These are phyloP conservation scores for Sapria himalayana DNA, from an alignment of 345 rosid genomes.

Conservation along the genomic window DNA sequence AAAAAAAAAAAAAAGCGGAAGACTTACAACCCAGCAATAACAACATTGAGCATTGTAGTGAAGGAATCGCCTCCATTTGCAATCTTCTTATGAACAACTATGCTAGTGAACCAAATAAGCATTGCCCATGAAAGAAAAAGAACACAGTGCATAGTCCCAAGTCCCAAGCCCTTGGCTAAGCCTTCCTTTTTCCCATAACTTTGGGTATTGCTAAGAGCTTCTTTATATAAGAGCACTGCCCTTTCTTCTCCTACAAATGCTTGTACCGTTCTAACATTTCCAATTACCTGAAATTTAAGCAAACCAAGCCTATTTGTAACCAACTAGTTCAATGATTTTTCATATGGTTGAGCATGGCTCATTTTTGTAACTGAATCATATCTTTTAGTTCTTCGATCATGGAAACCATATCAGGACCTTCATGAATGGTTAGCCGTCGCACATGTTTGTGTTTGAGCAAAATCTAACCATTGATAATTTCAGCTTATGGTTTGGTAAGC, in stretches of 20 bases:
- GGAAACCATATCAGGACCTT: too few relatives aligned
- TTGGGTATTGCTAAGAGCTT: slow-evolving; percentile 54
- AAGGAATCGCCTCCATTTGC: slow-evolving; percentile 80
- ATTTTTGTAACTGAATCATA: too few relatives aligned
- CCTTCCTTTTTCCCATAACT: slow-evolving; percentile 71
- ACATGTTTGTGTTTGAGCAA: too few relatives aligned
- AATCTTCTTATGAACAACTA: slow-evolving; percentile 60
- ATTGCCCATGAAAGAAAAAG: slow-evolving; percentile 86
- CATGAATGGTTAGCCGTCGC: too few relatives aligned
- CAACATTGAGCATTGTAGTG: slow-evolving; percentile 98
- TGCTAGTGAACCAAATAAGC: slow-evolving; percentile 86
- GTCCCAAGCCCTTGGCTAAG: slow-evolving; percentile 74
- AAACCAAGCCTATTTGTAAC: too few relatives aligned
- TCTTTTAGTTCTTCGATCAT: too few relatives aligned
- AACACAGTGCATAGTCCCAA: slow-evolving; percentile 66
- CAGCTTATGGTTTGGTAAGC: too few relatives aligned
- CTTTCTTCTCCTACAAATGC: slow-evolving; percentile 88
- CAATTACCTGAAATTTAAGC: slow-evolving; percentile 40
- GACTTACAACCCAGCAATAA: slow-evolving; percentile 79
- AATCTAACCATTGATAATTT: too few relatives aligned
- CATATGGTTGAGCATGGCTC: too few relatives aligned
- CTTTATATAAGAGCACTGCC: slow-evolving; percentile 49
- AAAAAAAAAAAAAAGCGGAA: not conserved
- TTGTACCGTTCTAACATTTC: slow-evolving; percentile 90
- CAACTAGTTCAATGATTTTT: too few relatives aligned